Percentiles rank a stretch among this genome's conserved stretches.
These are phyloP conservation scores for Neophaeococcomyces aloes DNA, from an alignment of 2,329 filamentous ascomycete species.

Conservation along the genomic window DNA sequence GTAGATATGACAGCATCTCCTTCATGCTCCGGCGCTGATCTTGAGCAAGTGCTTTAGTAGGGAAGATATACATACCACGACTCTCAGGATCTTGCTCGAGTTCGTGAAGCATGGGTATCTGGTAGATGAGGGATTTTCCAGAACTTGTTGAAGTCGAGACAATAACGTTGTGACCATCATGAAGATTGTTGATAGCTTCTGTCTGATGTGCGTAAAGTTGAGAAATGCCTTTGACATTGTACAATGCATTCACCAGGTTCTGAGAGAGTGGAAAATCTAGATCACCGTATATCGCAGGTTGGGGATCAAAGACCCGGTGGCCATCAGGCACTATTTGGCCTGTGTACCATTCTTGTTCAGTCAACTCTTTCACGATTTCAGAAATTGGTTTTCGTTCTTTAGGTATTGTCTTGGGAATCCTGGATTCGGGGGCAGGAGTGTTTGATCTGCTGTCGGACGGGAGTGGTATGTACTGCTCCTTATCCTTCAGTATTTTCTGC, in stretches of 20 bases:
- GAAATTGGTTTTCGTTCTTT: slow-evolving; percentile 67
- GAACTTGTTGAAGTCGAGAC: slow-evolving; percentile 93
- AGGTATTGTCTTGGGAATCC: slow-evolving; percentile 58
- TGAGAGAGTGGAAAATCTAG: slow-evolving; percentile 81
- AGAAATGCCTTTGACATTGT: slow-evolving; percentile 80
- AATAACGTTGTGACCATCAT: slow-evolving; percentile 76
- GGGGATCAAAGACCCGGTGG: slow-evolving; percentile 79
- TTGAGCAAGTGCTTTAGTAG: slow-evolving; percentile 90
- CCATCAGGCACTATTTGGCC: slow-evolving; percentile 89
- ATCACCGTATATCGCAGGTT: slow-evolving; percentile 70
- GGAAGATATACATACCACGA: slow-evolving; percentile 94
- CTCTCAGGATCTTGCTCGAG: slow-evolving; percentile 67
- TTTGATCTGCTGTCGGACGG: slow-evolving; percentile 35
- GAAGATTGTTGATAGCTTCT: slow-evolving; percentile 80
- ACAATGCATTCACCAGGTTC: slow-evolving; percentile 86
- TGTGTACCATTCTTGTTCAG: slow-evolving; percentile 74
- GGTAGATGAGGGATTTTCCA: slow-evolving; percentile 96
- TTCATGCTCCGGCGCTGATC: slow-evolving; percentile 84
- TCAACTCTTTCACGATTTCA: slow-evolving; percentile 77
- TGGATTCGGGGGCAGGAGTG: slow-evolving; percentile 32
- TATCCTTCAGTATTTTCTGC: slow-evolving; percentile 49
- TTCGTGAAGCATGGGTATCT: slow-evolving; percentile 80
- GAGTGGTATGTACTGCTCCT: slow-evolving; percentile 52
- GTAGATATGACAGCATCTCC: slow-evolving; percentile 72
- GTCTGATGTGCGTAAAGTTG: slow-evolving; percentile 85